phyloP scores from a whole-genome alignment of 2,329 filamentous ascomycete species.

The Ophiocordyceps camponoti-saundersi region DNA sequence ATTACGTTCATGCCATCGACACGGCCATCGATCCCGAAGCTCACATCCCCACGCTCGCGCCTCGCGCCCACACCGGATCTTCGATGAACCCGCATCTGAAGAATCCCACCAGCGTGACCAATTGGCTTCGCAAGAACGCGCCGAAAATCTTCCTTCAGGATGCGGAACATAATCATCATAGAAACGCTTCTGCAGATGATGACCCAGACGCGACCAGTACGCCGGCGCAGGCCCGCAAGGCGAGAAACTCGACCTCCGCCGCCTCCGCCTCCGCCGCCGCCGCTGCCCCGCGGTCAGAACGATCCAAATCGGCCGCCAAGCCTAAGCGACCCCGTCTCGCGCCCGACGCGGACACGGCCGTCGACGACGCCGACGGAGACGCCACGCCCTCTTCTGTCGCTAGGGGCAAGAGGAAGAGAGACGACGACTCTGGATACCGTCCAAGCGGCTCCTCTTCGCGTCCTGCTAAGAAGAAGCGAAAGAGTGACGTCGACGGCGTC shows the following conservation, averaged over 20 bases:
- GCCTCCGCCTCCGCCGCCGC: background rate
- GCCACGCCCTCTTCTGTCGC: slow-evolving; percentile 13
- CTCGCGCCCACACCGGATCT: slow-evolving; percentile 22
- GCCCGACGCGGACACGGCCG: slow-evolving; percentile 13
- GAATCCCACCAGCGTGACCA: slow-evolving; percentile 87
- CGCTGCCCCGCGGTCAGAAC: background rate
- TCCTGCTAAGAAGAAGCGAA: slow-evolving; percentile 40
- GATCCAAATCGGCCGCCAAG: slow-evolving; percentile 21
- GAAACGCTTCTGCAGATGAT: slow-evolving; percentile 7
- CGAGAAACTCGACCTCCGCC: background rate
- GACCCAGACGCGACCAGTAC: slow-evolving; percentile 2
- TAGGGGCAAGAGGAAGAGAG: slow-evolving; percentile 33
- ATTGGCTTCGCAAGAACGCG: slow-evolving; percentile 78
- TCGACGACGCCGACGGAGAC: slow-evolving; percentile 19
- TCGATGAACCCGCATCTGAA: slow-evolving; percentile 24
- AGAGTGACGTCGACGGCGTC: slow-evolving; percentile 27
- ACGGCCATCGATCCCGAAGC: slow-evolving; percentile 23
- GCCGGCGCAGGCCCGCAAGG: background rate
- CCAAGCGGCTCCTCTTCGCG: slow-evolving; percentile 37
- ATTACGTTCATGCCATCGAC: slow-evolving; percentile 54
- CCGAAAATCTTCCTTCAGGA: slow-evolving; percentile 72
- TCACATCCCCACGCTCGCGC: slow-evolving; percentile 33
- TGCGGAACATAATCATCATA: slow-evolving; percentile 20
- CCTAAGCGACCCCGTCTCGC: slow-evolving; percentile 15
- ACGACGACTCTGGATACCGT: slow-evolving; percentile 42